Conservation (phyloP, 805 yeast genomes). For the Hanseniaspora jakobsenii region DNA sequence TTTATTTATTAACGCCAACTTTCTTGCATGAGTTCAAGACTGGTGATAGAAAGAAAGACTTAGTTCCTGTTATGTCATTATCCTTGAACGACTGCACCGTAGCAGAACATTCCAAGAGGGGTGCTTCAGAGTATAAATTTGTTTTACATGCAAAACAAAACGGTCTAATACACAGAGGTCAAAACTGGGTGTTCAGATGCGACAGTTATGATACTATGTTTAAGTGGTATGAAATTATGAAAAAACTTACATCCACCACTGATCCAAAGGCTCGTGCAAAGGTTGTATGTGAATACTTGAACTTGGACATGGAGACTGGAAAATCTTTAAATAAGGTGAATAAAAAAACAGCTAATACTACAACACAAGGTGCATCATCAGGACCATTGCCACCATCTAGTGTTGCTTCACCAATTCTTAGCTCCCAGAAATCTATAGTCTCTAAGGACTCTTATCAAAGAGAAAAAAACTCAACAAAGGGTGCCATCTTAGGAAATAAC, state of each 20-base stretch:
- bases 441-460: constrained; percentile 4
- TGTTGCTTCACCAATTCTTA: constrained; percentile 5
- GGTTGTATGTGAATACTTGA: constrained; percentile 27
- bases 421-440: constrained; percentile 6
- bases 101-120: constrained; percentile 69
- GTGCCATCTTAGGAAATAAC: too few relatives aligned
- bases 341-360: too few relatives aligned
- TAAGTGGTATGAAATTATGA: constrained; percentile 73
- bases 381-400: too few relatives aligned
- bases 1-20: constrained; percentile 81
- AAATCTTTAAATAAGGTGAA: background rate
- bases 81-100: constrained; percentile 68
- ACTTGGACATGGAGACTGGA: constrained; percentile 17
- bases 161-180: constrained; percentile 67
- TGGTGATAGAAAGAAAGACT: constrained; percentile 67
- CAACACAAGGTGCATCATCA: too few relatives aligned
- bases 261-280: constrained; percentile 49
- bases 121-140: constrained; percentile 61
- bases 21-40: constrained; percentile 84
- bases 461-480: background rate
- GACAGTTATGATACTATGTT: constrained; percentile 69
- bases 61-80: constrained; percentile 71
- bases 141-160: constrained; percentile 64
- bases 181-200: constrained; percentile 92
- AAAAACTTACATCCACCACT: constrained; percentile 49